phyloP scores from a whole-genome alignment of 805 yeast species.

The Candida insectalens region DNA sequence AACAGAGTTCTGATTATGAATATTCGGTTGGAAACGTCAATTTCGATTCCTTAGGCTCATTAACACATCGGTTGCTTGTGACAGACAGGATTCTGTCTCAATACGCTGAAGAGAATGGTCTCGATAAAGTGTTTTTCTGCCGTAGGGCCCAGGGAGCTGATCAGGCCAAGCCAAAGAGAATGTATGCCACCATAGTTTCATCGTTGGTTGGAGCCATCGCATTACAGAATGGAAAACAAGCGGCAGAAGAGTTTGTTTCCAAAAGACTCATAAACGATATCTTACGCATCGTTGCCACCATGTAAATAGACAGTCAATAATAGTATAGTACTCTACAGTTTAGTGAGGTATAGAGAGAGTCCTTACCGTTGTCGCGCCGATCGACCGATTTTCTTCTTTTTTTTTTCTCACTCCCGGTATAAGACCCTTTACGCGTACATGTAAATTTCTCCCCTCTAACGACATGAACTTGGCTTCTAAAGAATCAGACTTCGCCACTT shows the following conservation, averaged over 20 bases:
- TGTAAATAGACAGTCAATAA: no score
- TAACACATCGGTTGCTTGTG: slow-evolving; percentile 38
- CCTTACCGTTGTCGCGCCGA: no score
- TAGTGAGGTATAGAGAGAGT: no score
- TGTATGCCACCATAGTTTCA: slow-evolving; percentile 22
- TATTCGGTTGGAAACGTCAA: slow-evolving; percentile 37
- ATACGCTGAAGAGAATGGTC: slow-evolving; percentile 37
- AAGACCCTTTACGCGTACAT: no score
- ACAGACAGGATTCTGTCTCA: slow-evolving; percentile 41
- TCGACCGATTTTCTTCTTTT: no score
- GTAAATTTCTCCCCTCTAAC: no score
- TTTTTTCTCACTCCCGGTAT: no score
- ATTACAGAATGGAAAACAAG: slow-evolving; percentile 46
- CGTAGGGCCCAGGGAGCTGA: slow-evolving; percentile 29
- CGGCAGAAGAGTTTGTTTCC: slow-evolving; percentile 49
- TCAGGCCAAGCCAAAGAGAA: slow-evolving; percentile 20
- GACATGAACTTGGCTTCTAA: no score
- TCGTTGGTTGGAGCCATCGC: slow-evolving; percentile 63
- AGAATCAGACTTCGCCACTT: slow-evolving; percentile 12
- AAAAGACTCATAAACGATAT: slow-evolving; percentile 29
- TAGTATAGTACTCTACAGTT: no score
- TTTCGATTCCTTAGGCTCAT: slow-evolving; percentile 53
- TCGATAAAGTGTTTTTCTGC: slow-evolving; percentile 57
- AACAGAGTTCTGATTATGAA: slow-evolving; percentile 10
- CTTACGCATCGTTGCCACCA: not conserved